phyloP scores from a whole-genome alignment of 2,329 filamentous ascomycete species.

The Trichothecium sympodiale region DNA sequence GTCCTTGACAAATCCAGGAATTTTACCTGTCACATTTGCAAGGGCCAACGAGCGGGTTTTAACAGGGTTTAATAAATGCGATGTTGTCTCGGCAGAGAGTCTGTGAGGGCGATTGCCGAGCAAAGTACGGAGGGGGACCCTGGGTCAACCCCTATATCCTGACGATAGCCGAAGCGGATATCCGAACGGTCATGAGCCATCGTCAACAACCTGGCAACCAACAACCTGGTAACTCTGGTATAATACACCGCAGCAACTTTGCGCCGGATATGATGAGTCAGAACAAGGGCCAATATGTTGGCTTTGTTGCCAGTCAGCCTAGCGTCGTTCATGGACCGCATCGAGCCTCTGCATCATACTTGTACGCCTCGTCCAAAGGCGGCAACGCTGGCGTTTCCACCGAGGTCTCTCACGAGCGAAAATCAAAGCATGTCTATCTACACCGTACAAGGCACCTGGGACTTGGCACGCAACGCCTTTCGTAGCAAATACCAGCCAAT shows the following conservation, averaged over 20 bases:
- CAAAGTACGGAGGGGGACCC: too few relatives aligned
- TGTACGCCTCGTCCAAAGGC: slow-evolving; percentile 48
- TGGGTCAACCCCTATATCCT: slow-evolving; percentile 46
- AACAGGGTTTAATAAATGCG: too few relatives aligned
- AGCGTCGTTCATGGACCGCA: slow-evolving; percentile 44
- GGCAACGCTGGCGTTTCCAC: slow-evolving; percentile 51
- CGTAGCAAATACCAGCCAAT: too few relatives aligned
- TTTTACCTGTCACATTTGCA: too few relatives aligned
- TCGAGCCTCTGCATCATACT: slow-evolving; percentile 51
- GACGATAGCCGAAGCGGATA: slow-evolving; percentile 36
- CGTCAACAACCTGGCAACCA: slow-evolving; percentile 51
- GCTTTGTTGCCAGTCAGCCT: slow-evolving; percentile 55
- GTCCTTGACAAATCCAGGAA: too few relatives aligned
- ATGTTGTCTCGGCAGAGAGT: too few relatives aligned
- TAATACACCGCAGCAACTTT: slow-evolving; percentile 49
- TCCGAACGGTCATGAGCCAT: slow-evolving; percentile 53
- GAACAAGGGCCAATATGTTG: slow-evolving; percentile 62
- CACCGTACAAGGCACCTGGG: too few relatives aligned
- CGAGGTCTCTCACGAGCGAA: slow-evolving; percentile 47
- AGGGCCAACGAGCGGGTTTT: too few relatives aligned
- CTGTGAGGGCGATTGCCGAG: too few relatives aligned
- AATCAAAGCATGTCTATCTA: slow-evolving; percentile 40
- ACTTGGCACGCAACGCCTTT: too few relatives aligned
- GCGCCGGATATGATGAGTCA: slow-evolving; percentile 47
- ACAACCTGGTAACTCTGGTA: too few relatives aligned